Evolutionary conservation across 805 yeast species (phyloP).

Genomic region (Candida berthetii): DNA sequence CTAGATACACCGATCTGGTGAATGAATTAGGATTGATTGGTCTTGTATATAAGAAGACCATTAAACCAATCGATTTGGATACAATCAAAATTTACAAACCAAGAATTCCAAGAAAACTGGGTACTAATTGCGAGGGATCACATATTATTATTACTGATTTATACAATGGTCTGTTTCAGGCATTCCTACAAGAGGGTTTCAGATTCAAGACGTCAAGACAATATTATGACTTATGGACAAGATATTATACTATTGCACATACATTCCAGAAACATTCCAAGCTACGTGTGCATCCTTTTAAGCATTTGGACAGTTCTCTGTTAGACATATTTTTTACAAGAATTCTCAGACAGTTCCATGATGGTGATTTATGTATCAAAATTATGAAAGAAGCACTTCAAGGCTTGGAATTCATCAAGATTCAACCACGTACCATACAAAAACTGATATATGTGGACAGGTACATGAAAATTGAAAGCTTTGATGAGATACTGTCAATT

Average conservation of each 20-base stretch:
- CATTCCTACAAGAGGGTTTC: not conserved
- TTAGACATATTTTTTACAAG: not conserved
- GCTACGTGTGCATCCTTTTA: too few relatives aligned
- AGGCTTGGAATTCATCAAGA: not conserved
- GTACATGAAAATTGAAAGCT: not conserved
- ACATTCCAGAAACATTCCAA: not conserved
- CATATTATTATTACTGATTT: not conserved
- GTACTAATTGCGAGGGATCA: not conserved
- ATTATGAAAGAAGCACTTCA: not conserved
- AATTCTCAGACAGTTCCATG: not conserved
- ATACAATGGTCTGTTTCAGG: not conserved
- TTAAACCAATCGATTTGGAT: not conserved
- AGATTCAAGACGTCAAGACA: not conserved
- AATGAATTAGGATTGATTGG: conserved; percentile 12
- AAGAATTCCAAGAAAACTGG: too few relatives aligned
- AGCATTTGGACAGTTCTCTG: too few relatives aligned
- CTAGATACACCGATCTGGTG: conserved; percentile 4
- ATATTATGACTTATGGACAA: not conserved
- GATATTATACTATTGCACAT: not conserved
- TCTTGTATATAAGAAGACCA: conserved; percentile 5
- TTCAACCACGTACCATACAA: not conserved
- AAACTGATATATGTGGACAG: not conserved
- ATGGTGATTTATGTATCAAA: not conserved
- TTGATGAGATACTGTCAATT: conserved; percentile 2
- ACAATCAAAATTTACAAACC: not conserved